These are phyloP conservation scores for Phytophthora macrochlamydospora DNA, from an alignment of 352 stramenopile species.

Conservation along the genomic window DNA sequence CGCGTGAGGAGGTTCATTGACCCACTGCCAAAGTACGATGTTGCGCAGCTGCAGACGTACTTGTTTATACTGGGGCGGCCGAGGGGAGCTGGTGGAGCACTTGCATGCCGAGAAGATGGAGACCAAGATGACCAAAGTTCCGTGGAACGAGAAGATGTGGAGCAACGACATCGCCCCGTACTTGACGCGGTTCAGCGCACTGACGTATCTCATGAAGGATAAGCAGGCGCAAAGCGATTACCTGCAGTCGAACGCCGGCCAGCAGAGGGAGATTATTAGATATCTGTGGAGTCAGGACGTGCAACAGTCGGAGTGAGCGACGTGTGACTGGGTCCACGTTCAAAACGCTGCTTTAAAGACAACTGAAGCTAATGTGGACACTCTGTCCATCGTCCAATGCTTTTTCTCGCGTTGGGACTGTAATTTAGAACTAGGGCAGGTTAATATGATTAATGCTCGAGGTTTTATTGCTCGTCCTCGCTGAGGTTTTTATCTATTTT, in stretches of 20 bases:
- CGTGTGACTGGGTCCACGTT: too few species aligned
- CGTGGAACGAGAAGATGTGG: conserved; percentile 74
- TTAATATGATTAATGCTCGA: too few species aligned
- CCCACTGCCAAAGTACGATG: conserved; percentile 79
- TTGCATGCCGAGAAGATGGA: conserved; percentile 55
- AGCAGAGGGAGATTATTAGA: conserved; percentile 77
- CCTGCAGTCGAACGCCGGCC: conserved; percentile 41
- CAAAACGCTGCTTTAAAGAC: too few species aligned
- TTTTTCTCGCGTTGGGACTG: too few species aligned
- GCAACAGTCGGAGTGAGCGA: conserved; percentile 6
- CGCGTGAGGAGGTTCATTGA: conserved; percentile 69
- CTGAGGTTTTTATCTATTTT: too few species aligned
- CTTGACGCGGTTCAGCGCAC: conserved; percentile 69
- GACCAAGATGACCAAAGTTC: conserved; percentile 76
- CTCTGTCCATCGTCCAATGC: too few species aligned
- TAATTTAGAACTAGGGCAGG: too few species aligned
- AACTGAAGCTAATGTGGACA: too few species aligned
- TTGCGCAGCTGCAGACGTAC: conserved; percentile 87
- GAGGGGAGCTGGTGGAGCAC: conserved; percentile 87
- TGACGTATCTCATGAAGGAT: conserved; percentile 81
- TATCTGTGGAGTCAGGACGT: conserved; percentile 64
- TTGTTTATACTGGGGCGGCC: conserved; percentile 69
- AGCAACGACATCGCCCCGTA: conserved; percentile 66
- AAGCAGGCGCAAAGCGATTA: conserved; percentile 55
- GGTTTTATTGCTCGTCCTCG: too few species aligned